Conservation (phyloP, 352 stramenopile genomes). For the Phytophthora pini region DNA sequence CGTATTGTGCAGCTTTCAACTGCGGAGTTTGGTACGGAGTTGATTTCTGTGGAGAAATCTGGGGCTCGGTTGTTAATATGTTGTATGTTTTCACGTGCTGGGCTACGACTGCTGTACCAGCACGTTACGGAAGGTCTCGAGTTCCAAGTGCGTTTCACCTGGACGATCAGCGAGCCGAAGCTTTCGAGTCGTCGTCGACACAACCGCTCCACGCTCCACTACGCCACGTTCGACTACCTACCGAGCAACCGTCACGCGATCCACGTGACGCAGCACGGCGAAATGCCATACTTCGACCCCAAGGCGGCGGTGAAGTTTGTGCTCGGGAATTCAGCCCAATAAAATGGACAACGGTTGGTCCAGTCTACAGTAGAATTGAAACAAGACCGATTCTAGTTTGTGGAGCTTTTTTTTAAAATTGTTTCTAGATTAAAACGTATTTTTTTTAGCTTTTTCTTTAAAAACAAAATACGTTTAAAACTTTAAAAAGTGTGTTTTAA, state of each 20-base stretch:
- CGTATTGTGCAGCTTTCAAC: conserved; percentile 47
- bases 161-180: conserved; percentile 6
- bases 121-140: conserved; percentile 26
- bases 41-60: no score
- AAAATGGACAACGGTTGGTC: no score
- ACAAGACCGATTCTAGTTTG: no score
- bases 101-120: conserved; percentile 28
- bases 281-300: conserved; percentile 30
- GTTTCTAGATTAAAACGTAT: no score
- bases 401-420: no score
- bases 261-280: conserved; percentile 23
- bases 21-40: conserved; percentile 38
- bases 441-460: no score
- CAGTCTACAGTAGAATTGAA: no score
- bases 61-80: no score
- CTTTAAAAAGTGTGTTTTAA: no score
- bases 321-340: no score
- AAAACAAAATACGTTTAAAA: no score
- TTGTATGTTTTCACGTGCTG: conserved; percentile 6
- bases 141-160: conserved; percentile 32
- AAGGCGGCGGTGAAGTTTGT: conserved; percentile 16
- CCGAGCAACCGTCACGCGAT: conserved; percentile 30
- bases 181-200: no score
- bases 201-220: conserved; percentile 31
- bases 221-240: conserved; percentile 33